Percentiles rank a stretch among this genome's conserved stretches.
Conservation (phyloP, 306 rosid species). For the Cucurbita maxima region DNA sequence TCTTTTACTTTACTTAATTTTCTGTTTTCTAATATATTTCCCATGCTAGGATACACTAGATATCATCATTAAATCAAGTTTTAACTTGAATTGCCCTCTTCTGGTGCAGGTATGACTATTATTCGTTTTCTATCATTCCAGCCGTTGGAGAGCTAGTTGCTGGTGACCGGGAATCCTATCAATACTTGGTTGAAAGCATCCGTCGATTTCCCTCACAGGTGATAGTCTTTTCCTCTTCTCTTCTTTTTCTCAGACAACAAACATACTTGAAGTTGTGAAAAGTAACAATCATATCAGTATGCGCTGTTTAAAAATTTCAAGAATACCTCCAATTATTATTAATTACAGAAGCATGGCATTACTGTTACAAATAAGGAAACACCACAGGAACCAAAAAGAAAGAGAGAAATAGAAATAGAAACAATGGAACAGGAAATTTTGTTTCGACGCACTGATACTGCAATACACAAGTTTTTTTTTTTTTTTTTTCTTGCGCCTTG, state of each 20-base stretch:
- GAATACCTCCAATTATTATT: too few relatives aligned
- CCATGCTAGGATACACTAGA: not conserved
- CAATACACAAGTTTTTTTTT: too few relatives aligned
- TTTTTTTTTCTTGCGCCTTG: too few relatives aligned
- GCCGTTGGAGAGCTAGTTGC: slow-evolving; percentile 66
- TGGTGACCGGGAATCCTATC: slow-evolving; percentile 76
- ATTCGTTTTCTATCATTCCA: slow-evolving; percentile 70
- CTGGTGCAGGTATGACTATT: slow-evolving; percentile 54
- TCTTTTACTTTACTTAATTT: not conserved
- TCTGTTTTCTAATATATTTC: not conserved
- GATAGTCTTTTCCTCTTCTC: slow-evolving; percentile 6
- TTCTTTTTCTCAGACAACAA: not conserved
- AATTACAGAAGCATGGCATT: too few relatives aligned
- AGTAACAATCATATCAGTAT: not conserved
- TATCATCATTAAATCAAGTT: not conserved
- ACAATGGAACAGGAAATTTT: too few relatives aligned
- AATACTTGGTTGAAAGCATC: slow-evolving; percentile 90
- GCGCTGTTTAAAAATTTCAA: too few relatives aligned
- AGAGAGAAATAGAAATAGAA: too few relatives aligned
- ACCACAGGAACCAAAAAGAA: too few relatives aligned
- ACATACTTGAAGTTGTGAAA: not conserved
- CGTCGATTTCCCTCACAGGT: slow-evolving; percentile 88
- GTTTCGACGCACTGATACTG: too few relatives aligned
- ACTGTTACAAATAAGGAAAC: too few relatives aligned
- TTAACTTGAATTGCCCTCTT: slow-evolving; percentile 12